Evolutionary conservation across 139 green algal genomes (phyloP).

Genomic region (Chlorella sp.): DNA sequence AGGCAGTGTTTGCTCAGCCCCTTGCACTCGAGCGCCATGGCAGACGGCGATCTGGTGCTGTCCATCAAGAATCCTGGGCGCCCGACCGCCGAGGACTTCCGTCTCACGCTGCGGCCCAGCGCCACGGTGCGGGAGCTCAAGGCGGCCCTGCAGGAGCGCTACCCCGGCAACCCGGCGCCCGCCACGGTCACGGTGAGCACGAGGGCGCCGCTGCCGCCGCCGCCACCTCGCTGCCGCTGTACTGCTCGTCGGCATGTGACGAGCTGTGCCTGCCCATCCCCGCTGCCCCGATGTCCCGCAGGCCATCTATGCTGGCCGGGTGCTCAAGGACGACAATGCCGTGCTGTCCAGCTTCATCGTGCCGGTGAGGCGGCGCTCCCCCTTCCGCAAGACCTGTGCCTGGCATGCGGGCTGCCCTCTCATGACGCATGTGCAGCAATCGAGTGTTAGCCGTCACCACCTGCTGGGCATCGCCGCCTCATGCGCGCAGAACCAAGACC

Average conservation of each 20-base stretch:
- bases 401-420: too few relatives aligned
- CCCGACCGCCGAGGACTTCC: neutral
- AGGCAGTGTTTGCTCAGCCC: too few relatives aligned
- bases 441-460: too few relatives aligned
- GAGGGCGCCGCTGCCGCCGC: neutral
- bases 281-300: constrained; percentile 29
- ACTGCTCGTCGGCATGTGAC: too few relatives aligned
- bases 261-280: too few relatives aligned
- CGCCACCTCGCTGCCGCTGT: neutral
- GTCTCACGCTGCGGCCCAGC: neutral
- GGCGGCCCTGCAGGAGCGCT: constrained; percentile 17
- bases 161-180: constrained; percentile 39
- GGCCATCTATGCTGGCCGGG: constrained; percentile 74
- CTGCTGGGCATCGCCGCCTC: neutral
- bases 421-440: too few relatives aligned
- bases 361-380: constrained; percentile 15
- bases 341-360: constrained; percentile 34
- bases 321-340: constrained; percentile 62
- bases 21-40: too few relatives aligned
- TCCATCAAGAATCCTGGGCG: constrained; percentile 11
- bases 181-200: constrained; percentile 38
- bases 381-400: neutral
- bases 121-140: constrained; percentile 43
- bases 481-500: constrained; percentile 41
- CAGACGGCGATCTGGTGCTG: constrained; percentile 1